Conservation (phyloP, 2,329 filamentous ascomycete species). For the Nectriaceae sp. region DNA sequence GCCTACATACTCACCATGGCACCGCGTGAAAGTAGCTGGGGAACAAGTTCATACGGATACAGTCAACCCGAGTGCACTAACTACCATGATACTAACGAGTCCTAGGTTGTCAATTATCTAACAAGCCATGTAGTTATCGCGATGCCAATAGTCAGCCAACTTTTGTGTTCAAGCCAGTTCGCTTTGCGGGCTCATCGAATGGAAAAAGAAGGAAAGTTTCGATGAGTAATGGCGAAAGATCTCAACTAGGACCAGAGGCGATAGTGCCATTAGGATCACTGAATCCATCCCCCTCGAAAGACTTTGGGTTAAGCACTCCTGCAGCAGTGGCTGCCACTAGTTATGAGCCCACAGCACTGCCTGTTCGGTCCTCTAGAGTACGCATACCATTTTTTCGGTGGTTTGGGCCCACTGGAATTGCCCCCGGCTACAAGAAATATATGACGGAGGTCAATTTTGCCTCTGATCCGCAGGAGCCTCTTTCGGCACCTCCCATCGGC, state of each 20-base stretch:
- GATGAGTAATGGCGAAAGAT: background rate
- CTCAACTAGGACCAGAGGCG: background rate
- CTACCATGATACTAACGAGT: background rate
- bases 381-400: background rate
- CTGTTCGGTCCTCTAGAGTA: background rate
- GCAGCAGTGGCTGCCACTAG: background rate
- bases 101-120: background rate
- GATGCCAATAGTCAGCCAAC: background rate
- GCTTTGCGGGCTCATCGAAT: background rate
- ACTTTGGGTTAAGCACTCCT: background rate
- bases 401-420: background rate
- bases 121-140: background rate
- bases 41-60: too few relatives aligned
- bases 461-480: background rate
- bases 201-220: background rate
- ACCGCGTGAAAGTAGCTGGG: too few relatives aligned
- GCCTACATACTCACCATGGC: too few relatives aligned
- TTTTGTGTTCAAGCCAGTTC: background rate
- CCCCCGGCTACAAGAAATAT: background rate
- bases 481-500: background rate
- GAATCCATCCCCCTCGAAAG: background rate
- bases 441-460: background rate
- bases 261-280: background rate
- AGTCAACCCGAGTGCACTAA: background rate
- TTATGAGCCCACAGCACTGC: background rate